phyloP scores from a whole-genome alignment of 257 asterid genomes.

The Striga asiatica region DNA sequence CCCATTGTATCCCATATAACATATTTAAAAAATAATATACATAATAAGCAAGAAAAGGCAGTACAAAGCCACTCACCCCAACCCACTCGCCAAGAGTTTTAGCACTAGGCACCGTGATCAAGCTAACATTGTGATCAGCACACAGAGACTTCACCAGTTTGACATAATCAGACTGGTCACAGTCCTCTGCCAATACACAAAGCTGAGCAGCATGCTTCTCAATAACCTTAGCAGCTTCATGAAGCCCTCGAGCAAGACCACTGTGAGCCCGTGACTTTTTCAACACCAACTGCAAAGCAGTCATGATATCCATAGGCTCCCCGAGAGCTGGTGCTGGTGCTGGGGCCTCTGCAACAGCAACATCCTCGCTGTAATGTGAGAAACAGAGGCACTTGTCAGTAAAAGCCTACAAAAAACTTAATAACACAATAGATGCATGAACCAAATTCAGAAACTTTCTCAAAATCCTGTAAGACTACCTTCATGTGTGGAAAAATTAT shows the following conservation, averaged over 20 bases:
- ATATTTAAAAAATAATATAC: background rate
- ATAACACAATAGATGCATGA: background rate
- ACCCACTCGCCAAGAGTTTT: constrained; percentile 77
- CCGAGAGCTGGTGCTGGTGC: constrained; percentile 40
- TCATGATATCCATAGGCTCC: constrained; percentile 56
- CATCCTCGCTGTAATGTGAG: constrained; percentile 43
- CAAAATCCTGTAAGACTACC: no score
- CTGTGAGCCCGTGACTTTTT: constrained; percentile 61
- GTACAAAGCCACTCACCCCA: constrained; percentile 37
- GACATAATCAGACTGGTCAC: constrained; percentile 57
- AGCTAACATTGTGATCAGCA: constrained; percentile 60
- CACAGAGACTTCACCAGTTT: constrained; percentile 66
- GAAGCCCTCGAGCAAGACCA: constrained; percentile 60
- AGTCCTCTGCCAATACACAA: constrained; percentile 64
- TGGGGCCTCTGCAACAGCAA: constrained; percentile 23
- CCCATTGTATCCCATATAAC: constrained; percentile 7
- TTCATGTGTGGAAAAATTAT: no score
- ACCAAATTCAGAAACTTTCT: background rate
- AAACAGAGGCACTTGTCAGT: background rate
- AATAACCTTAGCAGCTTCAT: constrained; percentile 54
- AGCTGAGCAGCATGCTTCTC: constrained; percentile 69
- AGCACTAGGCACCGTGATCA: constrained; percentile 56
- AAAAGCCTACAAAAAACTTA: background rate
- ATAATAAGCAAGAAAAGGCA: background rate
- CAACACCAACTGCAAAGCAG: constrained; percentile 50